These are phyloP conservation scores for Hortaea werneckii DNA, from an alignment of 2,329 filamentous ascomycete species.

Conservation along the genomic window DNA sequence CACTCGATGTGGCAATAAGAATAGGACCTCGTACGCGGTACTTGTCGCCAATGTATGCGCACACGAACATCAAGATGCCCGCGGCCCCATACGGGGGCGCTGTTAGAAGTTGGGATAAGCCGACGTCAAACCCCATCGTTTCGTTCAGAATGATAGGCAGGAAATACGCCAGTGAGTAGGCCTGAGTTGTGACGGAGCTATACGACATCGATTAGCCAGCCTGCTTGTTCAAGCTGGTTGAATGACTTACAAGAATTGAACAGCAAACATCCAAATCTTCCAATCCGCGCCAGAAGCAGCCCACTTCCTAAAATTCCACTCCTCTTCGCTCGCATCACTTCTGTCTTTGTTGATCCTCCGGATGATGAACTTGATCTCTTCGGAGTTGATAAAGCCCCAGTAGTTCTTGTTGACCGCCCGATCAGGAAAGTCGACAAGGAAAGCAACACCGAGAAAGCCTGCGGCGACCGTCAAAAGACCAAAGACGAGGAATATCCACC, in stretches of 20 bases:
- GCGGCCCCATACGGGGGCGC: slow-evolving; percentile 28
- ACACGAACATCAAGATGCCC: slow-evolving; percentile 14
- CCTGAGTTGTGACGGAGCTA: slow-evolving; percentile 1
- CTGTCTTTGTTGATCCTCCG: slow-evolving; percentile 42
- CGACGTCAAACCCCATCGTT: background rate
- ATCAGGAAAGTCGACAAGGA: no score
- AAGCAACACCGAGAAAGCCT: no score
- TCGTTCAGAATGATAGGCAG: background rate
- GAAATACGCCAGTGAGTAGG: background rate
- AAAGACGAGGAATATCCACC: no score
- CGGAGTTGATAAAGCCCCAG: slow-evolving; percentile 29
- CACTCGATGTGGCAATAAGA: slow-evolving; percentile 53
- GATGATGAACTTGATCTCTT: slow-evolving; percentile 38
- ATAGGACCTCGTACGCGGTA: slow-evolving; percentile 49
- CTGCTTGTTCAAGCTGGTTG: slow-evolving; percentile 27
- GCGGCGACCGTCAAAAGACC: no score
- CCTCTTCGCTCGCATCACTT: slow-evolving; percentile 37
- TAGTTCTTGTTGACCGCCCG: no score
- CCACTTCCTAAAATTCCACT: slow-evolving; percentile 39
- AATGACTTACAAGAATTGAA: background rate
- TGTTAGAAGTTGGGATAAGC: slow-evolving; percentile 14
- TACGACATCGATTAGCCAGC: slow-evolving; percentile 19
- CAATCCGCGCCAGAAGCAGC: slow-evolving; percentile 37
- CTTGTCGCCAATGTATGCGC: slow-evolving; percentile 19
- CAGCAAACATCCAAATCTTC: slow-evolving; percentile 43